Base-by-base conservation (phyloP, 1,139 yeast genomes). In the Sugiyamaella xylanicola region DNA sequence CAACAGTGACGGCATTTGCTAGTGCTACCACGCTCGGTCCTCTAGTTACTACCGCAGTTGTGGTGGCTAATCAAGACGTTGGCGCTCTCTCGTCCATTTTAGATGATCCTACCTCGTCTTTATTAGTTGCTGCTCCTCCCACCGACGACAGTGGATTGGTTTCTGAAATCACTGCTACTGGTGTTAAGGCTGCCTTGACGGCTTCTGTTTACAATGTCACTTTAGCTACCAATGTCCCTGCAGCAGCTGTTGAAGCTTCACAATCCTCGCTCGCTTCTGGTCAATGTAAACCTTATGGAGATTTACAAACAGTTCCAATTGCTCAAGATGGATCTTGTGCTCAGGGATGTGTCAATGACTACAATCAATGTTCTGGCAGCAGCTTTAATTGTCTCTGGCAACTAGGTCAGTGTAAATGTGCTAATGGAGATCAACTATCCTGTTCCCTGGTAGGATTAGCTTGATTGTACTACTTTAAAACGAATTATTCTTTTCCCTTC, bases 361-460 rank as follows among this genome's bases (percentile, higher is more conserved):
- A 58, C 51, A 20, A 50, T 22, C 36, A 41, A 15, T 65, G 68
- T 44, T 40, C 47, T 19, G 41, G 49, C 19, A 53, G 46, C 8
- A 56, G 61, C 32, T 50, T 58, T 36, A 45, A 41, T 5, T 65
- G 68, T 51, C 51, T 59, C 41, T 49, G 59, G 51, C 47, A 51
- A 21, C 58, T 65, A 19, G 60, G 59, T 45, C 57, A 54, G 25
- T 65, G 68, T 50, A 54, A 63, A 56, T 65, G 68, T 51, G 62
- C 66, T 25, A 64, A 65, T 48, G 67, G 67, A 17, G 66, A 65
- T 44, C 35, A 40, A 19, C 19, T 56, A 5, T 53, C 61, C 35
- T 61, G 63, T 35, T n/a, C 46, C n/a, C 35, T 57, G 27, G 52
- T 54, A 16, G 57, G 57, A 19, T 16, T 37, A 8, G 16, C 48